Conservation (phyloP, 108 stramenopile genomes). For the Fragilaria radians region DNA sequence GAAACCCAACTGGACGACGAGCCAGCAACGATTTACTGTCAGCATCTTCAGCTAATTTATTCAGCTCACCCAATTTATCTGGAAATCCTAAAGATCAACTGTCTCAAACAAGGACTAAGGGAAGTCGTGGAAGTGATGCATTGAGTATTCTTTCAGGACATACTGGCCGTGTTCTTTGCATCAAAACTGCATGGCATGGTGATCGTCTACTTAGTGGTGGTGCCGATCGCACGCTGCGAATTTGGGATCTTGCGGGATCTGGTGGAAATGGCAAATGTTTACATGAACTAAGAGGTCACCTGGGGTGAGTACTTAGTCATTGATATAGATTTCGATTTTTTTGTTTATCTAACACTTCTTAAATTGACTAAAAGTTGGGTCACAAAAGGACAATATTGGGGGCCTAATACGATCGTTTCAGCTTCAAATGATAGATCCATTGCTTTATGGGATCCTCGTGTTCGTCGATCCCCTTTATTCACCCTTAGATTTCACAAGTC, state of each 20-base stretch:
- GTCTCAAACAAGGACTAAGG: slow-evolving; percentile 4
- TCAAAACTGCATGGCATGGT: slow-evolving; percentile 86
- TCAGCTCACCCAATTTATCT: neutral
- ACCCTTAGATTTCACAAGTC: slow-evolving; percentile 63
- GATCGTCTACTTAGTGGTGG: slow-evolving; percentile 78
- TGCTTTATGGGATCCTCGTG: slow-evolving; percentile 77
- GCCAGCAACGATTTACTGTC: neutral
- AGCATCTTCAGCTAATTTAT: neutral
- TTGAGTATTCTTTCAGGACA: slow-evolving; percentile 69
- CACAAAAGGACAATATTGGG: slow-evolving; percentile 76
- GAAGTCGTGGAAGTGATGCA: slow-evolving; percentile 53
- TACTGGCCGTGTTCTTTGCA: slow-evolving; percentile 60
- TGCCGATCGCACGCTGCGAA: slow-evolving; percentile 65
- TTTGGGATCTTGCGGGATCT: slow-evolving; percentile 70
- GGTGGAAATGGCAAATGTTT: slow-evolving; percentile 42
- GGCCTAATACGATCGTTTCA: slow-evolving; percentile 77
- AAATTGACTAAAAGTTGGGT: slow-evolving; percentile 31
- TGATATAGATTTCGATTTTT: too few relatives aligned
- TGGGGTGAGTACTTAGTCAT: slow-evolving; percentile 19
- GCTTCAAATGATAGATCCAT: slow-evolving; percentile 79
- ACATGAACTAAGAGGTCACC: slow-evolving; percentile 58
- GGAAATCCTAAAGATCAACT: neutral
- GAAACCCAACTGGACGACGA: slow-evolving; percentile 28
- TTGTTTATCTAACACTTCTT: neutral
- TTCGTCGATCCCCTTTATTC: slow-evolving; percentile 64